Conservation (phyloP, 805 yeast genomes). For the Saccharomyces mikatae region DNA sequence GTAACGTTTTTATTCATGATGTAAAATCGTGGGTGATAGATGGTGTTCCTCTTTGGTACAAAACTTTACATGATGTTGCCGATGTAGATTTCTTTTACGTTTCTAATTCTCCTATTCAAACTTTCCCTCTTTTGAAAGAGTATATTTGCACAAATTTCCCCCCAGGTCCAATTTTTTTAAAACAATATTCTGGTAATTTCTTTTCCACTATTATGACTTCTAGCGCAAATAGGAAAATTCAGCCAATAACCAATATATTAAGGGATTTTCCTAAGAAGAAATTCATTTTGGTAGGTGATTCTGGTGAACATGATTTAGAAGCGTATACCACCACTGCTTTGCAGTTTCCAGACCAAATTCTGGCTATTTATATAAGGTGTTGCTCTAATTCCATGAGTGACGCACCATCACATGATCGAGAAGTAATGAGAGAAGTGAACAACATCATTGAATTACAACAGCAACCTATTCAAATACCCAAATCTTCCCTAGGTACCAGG, state of each 20-base stretch:
- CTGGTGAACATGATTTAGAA: conserved; percentile 92
- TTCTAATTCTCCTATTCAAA: conserved; percentile 91
- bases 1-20: conserved; percentile 65
- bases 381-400: conserved; percentile 64
- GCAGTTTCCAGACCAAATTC: conserved; percentile 51
- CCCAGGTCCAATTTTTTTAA: conserved; percentile 72
- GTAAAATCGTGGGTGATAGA: conserved; percentile 63
- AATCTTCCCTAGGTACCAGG: background rate
- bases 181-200: conserved; percentile 77
- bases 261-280: conserved; percentile 68
- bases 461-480: conserved; percentile 5
- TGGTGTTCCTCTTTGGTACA: conserved; percentile 68
- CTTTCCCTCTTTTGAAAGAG: conserved; percentile 43
- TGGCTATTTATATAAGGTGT: conserved; percentile 74
- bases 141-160: conserved; percentile 47
- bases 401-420: conserved; percentile 31
- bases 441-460: conserved; percentile 9
- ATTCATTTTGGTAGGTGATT: conserved; percentile 85
- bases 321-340: conserved; percentile 71
- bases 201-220: conserved; percentile 81
- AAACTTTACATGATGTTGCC: conserved; percentile 35
- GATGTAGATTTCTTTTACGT: conserved; percentile 77
- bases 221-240: conserved; percentile 69
- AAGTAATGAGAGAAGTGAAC: conserved; percentile 27
- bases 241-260: conserved; percentile 53